Evolutionary conservation across 2,329 filamentous ascomycete species (phyloP), one percentile per base, ranked within the genome.

Genomic region (Chaetothyriales sp.): DNA sequence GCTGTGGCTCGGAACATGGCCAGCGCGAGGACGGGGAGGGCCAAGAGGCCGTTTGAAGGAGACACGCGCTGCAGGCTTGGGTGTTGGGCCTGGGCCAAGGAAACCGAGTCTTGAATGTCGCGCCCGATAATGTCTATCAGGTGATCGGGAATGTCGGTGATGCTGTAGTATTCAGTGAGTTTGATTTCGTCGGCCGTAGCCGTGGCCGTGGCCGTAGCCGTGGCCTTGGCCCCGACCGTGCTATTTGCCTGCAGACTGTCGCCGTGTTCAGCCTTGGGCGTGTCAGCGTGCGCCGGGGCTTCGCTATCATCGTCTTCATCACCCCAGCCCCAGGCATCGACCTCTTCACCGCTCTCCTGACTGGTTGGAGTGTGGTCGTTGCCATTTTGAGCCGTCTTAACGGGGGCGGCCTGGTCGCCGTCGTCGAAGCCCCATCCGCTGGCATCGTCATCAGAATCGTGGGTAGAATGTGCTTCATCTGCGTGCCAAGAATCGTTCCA

Each of bases 281-380:
- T 40, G 8, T 10, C 15, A 2, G 33, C 2, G 8, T 9, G 33
- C 15, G 33, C 13, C 15, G 33, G 7, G 15, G 33, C 56, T 64
- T 59, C 43, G 67, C 62, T 48, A 13, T 69, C 62, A 18, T 71
- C 68, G 22, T 71, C 68, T 5, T 85, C 85, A 40, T 89, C 88
- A 19, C 81, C 85, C 86, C 89, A 94, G 2, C 85, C 88, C 85
- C 88, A 94, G 22, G 87, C 86, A 55, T 87, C 86, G 22, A 86
- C 86, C 54, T 87, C 86, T 13, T 71, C 72, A 6, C 60, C 64
- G 4, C 68, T 66, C 37, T 63, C 65, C 6, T 58, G 49, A 52
- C 49, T 28, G 58, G 52, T 22, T 51, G 55, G 29, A 29, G 46
- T 28, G 19, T 56, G 44, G 8, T 60, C 62, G 8, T 63, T 57